Evolutionary conservation across 208 protist genomes (phyloP).

Genomic region (Wallacemonas sp.): DNA sequence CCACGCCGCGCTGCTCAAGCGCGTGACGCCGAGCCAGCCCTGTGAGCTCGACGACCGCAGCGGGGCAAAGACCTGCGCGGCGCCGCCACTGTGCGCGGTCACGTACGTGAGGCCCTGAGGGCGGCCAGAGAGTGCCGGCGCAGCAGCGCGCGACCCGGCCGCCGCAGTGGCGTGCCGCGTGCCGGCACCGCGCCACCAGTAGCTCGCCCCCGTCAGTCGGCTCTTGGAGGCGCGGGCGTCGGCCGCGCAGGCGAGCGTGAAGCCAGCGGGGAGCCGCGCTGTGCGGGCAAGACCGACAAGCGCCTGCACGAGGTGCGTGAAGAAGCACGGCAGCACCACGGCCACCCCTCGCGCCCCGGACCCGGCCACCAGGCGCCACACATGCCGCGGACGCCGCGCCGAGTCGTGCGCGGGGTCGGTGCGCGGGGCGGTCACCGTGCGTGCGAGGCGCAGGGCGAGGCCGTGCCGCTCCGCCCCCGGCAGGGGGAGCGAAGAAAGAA

Average conservation of each 20-base stretch:
- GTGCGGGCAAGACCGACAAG: constrained; percentile 28
- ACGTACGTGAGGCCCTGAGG: constrained; percentile 36
- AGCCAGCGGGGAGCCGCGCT: constrained; percentile 10
- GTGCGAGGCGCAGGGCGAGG: constrained; percentile 29
- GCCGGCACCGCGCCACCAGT: constrained; percentile 5
- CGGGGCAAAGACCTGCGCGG: constrained; percentile 12
- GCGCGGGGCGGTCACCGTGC: constrained; percentile 14
- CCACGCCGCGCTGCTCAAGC: constrained; percentile 61
- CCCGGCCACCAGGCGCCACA: constrained; percentile 32
- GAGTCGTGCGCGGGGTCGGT: too few species aligned
- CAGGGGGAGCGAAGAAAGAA: constrained; percentile 55
- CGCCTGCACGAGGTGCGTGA: constrained; percentile 31
- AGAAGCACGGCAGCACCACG: constrained; percentile 46
- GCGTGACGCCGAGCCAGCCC: constrained; percentile 53
- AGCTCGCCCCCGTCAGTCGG: background rate
- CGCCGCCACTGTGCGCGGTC: constrained; percentile 17
- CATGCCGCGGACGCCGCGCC: constrained; percentile 19
- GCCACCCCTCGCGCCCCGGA: constrained; percentile 13
- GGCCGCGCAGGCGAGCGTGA: background rate
- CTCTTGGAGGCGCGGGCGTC: constrained; percentile 11
- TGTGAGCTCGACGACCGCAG: constrained; percentile 32
- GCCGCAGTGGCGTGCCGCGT: too few species aligned
- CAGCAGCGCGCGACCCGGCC: background rate
- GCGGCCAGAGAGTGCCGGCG: background rate
- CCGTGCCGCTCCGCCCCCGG: constrained; percentile 24